Evolutionary conservation across 129 eudicot species (phyloP), one percentile per base, ranked within the genome.

Genomic region (Flaveria bidentis): DNA sequence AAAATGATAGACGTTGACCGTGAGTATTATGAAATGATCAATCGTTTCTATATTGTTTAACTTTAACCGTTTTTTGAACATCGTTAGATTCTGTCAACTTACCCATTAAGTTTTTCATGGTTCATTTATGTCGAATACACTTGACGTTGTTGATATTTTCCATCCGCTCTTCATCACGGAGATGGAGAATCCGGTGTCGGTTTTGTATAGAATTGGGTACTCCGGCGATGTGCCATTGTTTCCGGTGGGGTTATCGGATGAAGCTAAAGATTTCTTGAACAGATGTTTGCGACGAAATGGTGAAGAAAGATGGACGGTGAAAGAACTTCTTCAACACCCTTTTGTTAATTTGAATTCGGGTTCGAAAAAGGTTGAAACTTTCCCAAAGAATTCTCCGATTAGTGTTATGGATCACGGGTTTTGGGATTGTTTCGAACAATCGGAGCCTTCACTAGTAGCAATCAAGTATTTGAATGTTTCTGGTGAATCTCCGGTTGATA

Each of bases 241-340:
- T 67, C 97, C 97, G 3, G 12, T 9, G 55, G 55, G 84, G 84
- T 76, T 92, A 6, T 87, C 91, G 41, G 82, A 62, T 26, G 80
- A 69, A 17, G 90, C 78, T 11, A 67, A 69, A 85, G 89, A 89
- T 73, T 85, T 92, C 46, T 56, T 89, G 74, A 46, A 71, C 11
- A 92, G 84, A 44, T 92, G 97, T 55, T 81, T 92, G 84, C 58
- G 55, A 13, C 74, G 74, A 62, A 75, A 85, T 55, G 68, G 81
- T 30, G 23, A 82, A 5, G 87, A 81, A 71, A 79, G 96, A 58
- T 89, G 91, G 87, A 84, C 88, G 20, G 86, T 71, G 4, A 80
- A 73, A 28, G 74, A 89, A 53, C 92, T 92, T 66, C 77, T 87
- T n/a, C 53, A 82, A 52, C 97, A 92, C 67, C 82, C 82, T 14